phyloP scores from a whole-genome alignment of 1,284 basidiomycete species.

The Apiotrichum veenhuisii region DNA sequence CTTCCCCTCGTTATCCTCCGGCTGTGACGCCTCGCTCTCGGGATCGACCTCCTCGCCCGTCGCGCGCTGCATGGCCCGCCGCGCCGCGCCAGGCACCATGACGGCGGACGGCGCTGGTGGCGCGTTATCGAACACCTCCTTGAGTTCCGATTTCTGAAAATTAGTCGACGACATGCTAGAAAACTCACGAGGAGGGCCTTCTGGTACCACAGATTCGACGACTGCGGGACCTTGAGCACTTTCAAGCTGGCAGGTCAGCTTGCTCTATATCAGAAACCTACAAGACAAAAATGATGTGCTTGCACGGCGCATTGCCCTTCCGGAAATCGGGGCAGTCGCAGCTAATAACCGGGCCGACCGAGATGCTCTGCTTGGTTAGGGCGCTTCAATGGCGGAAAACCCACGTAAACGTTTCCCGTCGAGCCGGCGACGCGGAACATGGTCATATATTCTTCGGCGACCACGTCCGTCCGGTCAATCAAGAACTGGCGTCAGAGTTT shows the following conservation, averaged over 20 bases:
- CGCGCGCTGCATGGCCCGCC: slow-evolving; percentile 24
- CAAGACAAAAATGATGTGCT: slow-evolving; percentile 45
- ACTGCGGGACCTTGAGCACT: slow-evolving; percentile 31
- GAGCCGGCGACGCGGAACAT: slow-evolving; percentile 29
- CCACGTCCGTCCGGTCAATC: slow-evolving; percentile 16
- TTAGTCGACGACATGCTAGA: slow-evolving; percentile 1
- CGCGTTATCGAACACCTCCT: not conserved
- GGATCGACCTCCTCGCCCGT: slow-evolving; percentile 20
- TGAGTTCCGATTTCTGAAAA: not conserved
- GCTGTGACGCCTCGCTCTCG: slow-evolving; percentile 1
- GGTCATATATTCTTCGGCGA: too few relatives aligned
- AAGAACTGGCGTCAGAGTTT: slow-evolving; percentile 21
- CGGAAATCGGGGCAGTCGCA: slow-evolving; percentile 40
- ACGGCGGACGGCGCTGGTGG: slow-evolving; percentile 1
- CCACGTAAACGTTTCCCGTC: not conserved
- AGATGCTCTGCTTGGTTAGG: slow-evolving; percentile 25
- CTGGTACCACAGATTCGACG: slow-evolving; percentile 32
- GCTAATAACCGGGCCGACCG: slow-evolving; percentile 17
- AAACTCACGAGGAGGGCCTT: slow-evolving; percentile 29
- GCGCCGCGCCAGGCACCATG: slow-evolving; percentile 14
- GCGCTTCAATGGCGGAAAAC: not conserved
- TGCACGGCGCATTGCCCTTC: slow-evolving; percentile 38
- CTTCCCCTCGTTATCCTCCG: slow-evolving; percentile 8
- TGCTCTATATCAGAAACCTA: slow-evolving; percentile 10
- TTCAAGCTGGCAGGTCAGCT: slow-evolving; percentile 27